Evolutionary conservation across 768 basidiomycete species (phyloP).

Genomic region (Naganishia onofrii): DNA sequence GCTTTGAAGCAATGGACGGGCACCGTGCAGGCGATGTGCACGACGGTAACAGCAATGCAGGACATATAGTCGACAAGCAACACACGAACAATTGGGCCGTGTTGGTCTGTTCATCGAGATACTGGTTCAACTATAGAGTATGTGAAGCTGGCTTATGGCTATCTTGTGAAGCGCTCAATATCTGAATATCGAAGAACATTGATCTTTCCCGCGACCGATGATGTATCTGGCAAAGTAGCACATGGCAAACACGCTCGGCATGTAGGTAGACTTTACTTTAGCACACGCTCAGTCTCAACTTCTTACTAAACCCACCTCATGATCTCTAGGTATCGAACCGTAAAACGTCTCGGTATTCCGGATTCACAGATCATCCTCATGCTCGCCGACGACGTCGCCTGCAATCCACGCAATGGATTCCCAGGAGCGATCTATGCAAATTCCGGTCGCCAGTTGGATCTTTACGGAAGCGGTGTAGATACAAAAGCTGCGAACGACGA

Average conservation of each 20-base stretch:
- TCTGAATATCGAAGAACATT: neutral
- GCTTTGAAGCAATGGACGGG: neutral
- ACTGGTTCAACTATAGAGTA: conserved; percentile 99
- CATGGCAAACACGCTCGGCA: conserved; percentile 96
- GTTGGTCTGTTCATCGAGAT: conserved; percentile 84
- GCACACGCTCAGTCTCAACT: neutral
- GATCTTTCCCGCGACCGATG: neutral
- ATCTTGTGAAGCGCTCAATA: neutral
- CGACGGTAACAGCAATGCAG: conserved; percentile 29
- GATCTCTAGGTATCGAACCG: conserved; percentile 83
- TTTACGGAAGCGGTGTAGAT: conserved; percentile 63
- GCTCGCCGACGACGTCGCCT: conserved; percentile 95
- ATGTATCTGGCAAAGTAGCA: conserved; percentile 59
- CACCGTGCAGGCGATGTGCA: conserved; percentile 12
- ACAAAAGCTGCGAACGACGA: neutral
- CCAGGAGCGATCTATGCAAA: conserved; percentile 92
- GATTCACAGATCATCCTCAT: conserved; percentile 99
- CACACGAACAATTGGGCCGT: conserved; percentile 99
- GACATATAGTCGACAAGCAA: neutral
- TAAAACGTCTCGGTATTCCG: conserved; percentile 94
- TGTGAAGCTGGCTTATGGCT: conserved; percentile 43
- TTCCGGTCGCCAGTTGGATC: conserved; percentile 71
- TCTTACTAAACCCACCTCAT: too few species aligned
- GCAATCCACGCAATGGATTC: conserved; percentile 86
- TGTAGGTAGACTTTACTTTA: conserved; percentile 58